Evolutionary conservation across 2,329 filamentous ascomycete species (phyloP), one percentile per base, ranked within the genome.

Genomic region (Aspergillus sclerotialis): DNA sequence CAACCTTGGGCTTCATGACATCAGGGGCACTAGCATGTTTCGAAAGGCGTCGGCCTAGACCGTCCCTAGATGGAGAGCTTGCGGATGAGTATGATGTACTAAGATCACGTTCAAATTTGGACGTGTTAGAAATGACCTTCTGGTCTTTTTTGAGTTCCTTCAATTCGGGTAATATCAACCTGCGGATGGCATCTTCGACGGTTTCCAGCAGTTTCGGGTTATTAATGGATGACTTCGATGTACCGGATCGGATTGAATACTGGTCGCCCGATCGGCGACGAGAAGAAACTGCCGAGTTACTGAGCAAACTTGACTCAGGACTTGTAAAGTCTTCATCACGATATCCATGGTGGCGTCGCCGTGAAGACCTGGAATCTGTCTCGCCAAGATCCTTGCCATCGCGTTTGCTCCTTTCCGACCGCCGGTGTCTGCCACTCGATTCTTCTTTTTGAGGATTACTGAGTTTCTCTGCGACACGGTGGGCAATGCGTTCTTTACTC

Each of bases 131-230:
- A 43, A 82, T 78, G 44, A 82, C 82, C 58, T 85, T 89, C 57
- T 90, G 84, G 53, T 94, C 88, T 50, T 89, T 80, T 60, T 94
- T 95, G 35, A 98, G 69, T 7, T 88, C 86, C 49, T 87, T 90
- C 28, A 98, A 71, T 60, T 98, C 90, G 0, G 92, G 92, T 3
- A 98, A 66, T 34, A 95, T 94, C 32, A 94, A 72, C 31, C 88
- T 77, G 43, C 87, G 81, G 52, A 95, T 94, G 10, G 88, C 88
- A 63, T 94, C 88, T 63, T 95, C 89, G 3, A 95, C 89, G 0
- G 88, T 92, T 52, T 92, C 85, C 2, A 95, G 73, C 2, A 95
- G 67, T 55, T 87, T 92, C 0, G 89, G 89, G 52, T 95, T 94
- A 63, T 93, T 94, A 57, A 93, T 85, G 0, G 85, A 90, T 3